Evolutionary conservation across 192 early-diverging fungal genomes (phyloP).

Genomic region (Powellomyces hirtus): DNA sequence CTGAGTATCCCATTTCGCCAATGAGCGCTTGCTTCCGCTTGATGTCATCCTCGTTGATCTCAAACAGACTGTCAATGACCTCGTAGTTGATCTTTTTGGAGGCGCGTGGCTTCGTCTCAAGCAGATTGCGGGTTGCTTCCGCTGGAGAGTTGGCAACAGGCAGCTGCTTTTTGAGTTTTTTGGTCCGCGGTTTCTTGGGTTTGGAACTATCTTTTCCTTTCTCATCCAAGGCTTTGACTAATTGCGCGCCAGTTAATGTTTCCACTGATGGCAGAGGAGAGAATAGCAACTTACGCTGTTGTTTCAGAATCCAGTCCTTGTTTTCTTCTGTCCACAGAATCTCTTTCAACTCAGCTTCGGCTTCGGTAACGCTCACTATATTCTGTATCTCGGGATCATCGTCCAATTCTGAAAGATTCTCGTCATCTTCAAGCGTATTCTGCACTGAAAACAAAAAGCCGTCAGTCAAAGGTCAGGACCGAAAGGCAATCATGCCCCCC

Average conservation of each 20-base stretch:
- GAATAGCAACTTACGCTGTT: slow-evolving; percentile 36
- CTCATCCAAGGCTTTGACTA: neutral
- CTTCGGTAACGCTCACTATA: slow-evolving; percentile 59
- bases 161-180: neutral
- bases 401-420: slow-evolving; percentile 42
- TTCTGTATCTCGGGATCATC: slow-evolving; percentile 49
- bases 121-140: slow-evolving; percentile 75
- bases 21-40: neutral
- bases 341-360: slow-evolving; percentile 78
- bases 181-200: neutral
- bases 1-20: neutral
- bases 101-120: slow-evolving; percentile 63
- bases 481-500: no score
- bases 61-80: slow-evolving; percentile 59
- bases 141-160: slow-evolving; percentile 11
- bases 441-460: neutral
- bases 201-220: neutral
- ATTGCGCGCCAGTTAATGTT: neutral
- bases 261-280: neutral
- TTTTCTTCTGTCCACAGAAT: slow-evolving; percentile 86
- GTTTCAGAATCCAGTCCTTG: slow-evolving; percentile 74
- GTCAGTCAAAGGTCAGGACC: neutral
- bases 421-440: slow-evolving; percentile 23
- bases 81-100: slow-evolving; percentile 94
- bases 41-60: slow-evolving; percentile 24